Conservation (phyloP, 2,329 filamentous ascomycete species). For the Fusarium verticillioides region DNA sequence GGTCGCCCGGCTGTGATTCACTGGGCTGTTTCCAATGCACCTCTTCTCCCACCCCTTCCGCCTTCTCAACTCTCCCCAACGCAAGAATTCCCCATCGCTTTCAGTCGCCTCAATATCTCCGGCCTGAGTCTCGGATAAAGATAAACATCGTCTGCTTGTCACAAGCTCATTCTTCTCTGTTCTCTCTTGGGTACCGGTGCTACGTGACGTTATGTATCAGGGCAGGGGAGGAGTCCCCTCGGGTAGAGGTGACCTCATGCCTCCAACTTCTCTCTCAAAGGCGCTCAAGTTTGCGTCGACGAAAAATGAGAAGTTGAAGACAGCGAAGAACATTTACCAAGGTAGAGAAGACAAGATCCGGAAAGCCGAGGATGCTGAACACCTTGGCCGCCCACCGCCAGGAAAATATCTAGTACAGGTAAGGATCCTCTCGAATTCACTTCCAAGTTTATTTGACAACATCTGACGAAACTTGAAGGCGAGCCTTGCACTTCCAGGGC, state of each 20-base stretch:
- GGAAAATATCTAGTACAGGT: slow-evolving; percentile 42
- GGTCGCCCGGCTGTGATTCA: background rate
- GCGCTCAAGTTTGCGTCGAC: background rate
- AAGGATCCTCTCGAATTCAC: background rate
- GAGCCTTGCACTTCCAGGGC: slow-evolving; percentile 47
- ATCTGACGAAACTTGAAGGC: slow-evolving; percentile 2
- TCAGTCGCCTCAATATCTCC: background rate
- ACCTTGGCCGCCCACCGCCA: slow-evolving; percentile 41
- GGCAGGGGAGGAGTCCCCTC: background rate
- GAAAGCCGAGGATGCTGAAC: slow-evolving; percentile 33
- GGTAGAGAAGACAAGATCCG: slow-evolving; percentile 26
- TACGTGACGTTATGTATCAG: slow-evolving; percentile 4
- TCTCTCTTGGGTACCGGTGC: background rate
- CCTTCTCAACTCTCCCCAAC: background rate
- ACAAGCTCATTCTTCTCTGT: background rate
- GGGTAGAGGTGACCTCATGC: background rate
- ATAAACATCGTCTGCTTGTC: background rate
- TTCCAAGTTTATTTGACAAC: background rate
- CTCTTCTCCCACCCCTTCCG: background rate
- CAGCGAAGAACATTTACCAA: slow-evolving; percentile 41
- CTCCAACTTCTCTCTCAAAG: background rate
- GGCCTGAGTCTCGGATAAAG: background rate
- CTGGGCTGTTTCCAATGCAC: background rate
- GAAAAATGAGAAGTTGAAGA: slow-evolving; percentile 17
- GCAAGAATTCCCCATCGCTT: background rate